These are phyloP conservation scores for Peronospora belbahrii DNA, from an alignment of 352 stramenopile species.

Conservation along the genomic window DNA sequence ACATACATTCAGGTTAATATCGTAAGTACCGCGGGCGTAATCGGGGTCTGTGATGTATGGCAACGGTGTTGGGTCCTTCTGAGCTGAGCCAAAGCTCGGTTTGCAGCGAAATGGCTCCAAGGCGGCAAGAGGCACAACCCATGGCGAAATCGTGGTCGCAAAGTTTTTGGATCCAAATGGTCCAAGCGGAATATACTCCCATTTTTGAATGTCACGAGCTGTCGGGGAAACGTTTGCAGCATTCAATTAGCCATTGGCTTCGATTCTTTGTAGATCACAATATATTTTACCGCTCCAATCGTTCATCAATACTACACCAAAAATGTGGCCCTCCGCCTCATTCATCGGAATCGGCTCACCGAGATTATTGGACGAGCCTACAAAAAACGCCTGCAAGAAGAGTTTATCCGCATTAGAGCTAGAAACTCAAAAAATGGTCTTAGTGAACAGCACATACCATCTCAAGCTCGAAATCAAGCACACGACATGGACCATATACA, in stretches of 20 bases:
- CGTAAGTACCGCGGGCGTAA: slow-evolving; percentile 84
- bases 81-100: slow-evolving; percentile 86
- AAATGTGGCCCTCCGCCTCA: slow-evolving; percentile 92
- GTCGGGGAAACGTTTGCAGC: not conserved
- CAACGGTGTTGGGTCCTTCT: slow-evolving; percentile 84
- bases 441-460: too few relatives aligned
- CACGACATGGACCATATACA: too few relatives aligned
- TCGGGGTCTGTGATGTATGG: slow-evolving; percentile 91
- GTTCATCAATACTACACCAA: slow-evolving; percentile 96
- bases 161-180: slow-evolving; percentile 97
- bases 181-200: slow-evolving; percentile 96
- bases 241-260: not conserved
- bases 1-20: slow-evolving; percentile 80
- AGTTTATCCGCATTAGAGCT: too few relatives aligned
- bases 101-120: slow-evolving; percentile 89
- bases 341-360: too few relatives aligned
- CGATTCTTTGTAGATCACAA: not conserved
- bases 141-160: slow-evolving; percentile 93
- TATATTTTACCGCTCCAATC: slow-evolving; percentile 90
- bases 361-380: too few relatives aligned
- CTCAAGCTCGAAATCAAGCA: too few relatives aligned
- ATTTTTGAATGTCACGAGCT: slow-evolving; percentile 91
- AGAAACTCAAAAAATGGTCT: too few relatives aligned
- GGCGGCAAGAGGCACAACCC: slow-evolving; percentile 92
- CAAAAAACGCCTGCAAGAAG: too few relatives aligned